phyloP scores from a whole-genome alignment of 1,139 yeast species.

The Taiozyma sp. region DNA sequence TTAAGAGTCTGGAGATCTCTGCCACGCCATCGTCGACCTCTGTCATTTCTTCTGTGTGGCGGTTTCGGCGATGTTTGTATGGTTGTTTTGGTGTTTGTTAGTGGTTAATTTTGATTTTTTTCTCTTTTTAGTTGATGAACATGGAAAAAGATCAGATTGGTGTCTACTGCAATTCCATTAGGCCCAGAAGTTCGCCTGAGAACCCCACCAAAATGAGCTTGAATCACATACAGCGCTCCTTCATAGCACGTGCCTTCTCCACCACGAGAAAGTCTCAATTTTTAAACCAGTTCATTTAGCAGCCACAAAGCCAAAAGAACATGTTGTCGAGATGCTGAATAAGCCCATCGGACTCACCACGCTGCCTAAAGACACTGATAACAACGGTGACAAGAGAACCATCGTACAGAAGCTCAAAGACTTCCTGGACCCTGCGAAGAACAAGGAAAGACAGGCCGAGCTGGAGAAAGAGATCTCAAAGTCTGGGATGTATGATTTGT shows the following conservation, averaged over 20 bases:
- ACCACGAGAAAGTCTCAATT: slow-evolving; percentile 29
- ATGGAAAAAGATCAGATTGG: not conserved
- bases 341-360: slow-evolving; percentile 41
- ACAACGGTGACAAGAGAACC: slow-evolving; percentile 33
- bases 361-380: slow-evolving; percentile 35
- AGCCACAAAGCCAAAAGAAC: slow-evolving; percentile 32
- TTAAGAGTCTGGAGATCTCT: not conserved
- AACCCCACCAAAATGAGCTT: not conserved
- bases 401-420: slow-evolving; percentile 36
- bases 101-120: not conserved
- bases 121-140: not conserved
- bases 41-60: not conserved
- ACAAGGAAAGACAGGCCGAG: slow-evolving; percentile 51
- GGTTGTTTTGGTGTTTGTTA: not conserved
- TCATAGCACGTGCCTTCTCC: slow-evolving; percentile 27
- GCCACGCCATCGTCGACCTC: not conserved
- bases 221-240: slow-evolving; percentile 13
- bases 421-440: slow-evolving; percentile 43
- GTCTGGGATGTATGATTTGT: slow-evolving; percentile 83
- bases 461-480: slow-evolving; percentile 76
- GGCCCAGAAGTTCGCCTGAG: too few relatives aligned
- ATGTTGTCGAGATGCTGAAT: slow-evolving; percentile 31
- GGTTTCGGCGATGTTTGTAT: not conserved
- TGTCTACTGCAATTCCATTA: too few relatives aligned
- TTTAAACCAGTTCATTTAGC: slow-evolving; percentile 32